These are phyloP conservation scores for Candida pseudoviswanathii DNA, from an alignment of 1,139 yeast species.

Conservation along the genomic window DNA sequence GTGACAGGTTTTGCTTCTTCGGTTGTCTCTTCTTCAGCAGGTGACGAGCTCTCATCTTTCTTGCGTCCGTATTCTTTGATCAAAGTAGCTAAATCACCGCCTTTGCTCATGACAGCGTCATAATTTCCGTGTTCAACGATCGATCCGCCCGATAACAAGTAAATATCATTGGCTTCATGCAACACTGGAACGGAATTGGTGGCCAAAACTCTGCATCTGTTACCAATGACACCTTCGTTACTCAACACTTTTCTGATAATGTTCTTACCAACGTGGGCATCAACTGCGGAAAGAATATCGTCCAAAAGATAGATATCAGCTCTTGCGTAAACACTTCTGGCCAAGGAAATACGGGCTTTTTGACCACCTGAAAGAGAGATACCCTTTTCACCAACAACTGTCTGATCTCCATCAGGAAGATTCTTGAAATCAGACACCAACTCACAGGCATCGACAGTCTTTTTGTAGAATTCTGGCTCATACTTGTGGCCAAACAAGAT, in stretches of 20 bases:
- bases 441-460: slow-evolving; percentile 37
- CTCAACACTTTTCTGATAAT: slow-evolving; percentile 31
- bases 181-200: slow-evolving; percentile 37
- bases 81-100: slow-evolving; percentile 29
- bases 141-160: slow-evolving; percentile 26
- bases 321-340: slow-evolving; percentile 41
- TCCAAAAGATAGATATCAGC: slow-evolving; percentile 40
- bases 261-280: slow-evolving; percentile 37
- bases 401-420: slow-evolving; percentile 40
- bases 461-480: slow-evolving; percentile 28
- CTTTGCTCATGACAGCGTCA: slow-evolving; percentile 30
- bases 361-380: slow-evolving; percentile 45
- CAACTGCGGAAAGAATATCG: slow-evolving; percentile 39
- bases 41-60: slow-evolving; percentile 10
- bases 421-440: slow-evolving; percentile 33
- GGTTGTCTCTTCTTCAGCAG: slow-evolving; percentile 21
- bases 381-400: slow-evolving; percentile 45
- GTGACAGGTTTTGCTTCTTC: slow-evolving; percentile 30
- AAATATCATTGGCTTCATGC: slow-evolving; percentile 29
- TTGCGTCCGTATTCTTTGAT: slow-evolving; percentile 31
- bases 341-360: slow-evolving; percentile 39
- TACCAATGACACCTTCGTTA: slow-evolving; percentile 28
- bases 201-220: slow-evolving; percentile 34
- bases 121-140: slow-evolving; percentile 36
- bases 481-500: slow-evolving; percentile 39